Evolutionary conservation across 2,329 filamentous ascomycete genomes (phyloP).

Genomic region (Epichloe brachyelytri): DNA sequence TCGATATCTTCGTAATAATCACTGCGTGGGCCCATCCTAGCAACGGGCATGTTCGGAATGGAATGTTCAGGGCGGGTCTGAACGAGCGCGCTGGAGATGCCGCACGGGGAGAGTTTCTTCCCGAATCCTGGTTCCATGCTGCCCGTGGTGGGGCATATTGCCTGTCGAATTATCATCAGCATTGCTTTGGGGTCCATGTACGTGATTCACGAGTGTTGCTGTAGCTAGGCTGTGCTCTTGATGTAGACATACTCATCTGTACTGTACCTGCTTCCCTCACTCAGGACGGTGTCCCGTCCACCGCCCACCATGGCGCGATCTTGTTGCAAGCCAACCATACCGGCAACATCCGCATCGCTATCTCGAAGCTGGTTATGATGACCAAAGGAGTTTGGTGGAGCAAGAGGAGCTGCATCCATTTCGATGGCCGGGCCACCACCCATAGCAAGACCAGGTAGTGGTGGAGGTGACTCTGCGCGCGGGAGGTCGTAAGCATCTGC

Average conservation of each 20-base stretch:
- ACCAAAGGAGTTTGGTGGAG: constrained; percentile 27
- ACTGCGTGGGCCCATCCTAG: constrained; percentile 18
- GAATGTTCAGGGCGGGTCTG: constrained; percentile 22
- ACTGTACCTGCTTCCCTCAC: constrained; percentile 61
- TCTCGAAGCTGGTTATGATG: constrained; percentile 40
- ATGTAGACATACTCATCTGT: constrained; percentile 47
- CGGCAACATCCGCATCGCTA: constrained; percentile 58
- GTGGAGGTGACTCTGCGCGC: constrained; percentile 52
- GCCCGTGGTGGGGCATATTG: constrained; percentile 43
- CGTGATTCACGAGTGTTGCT: no score
- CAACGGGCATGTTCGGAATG: constrained; percentile 21
- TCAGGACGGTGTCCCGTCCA: constrained; percentile 39
- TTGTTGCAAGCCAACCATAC: constrained; percentile 62
- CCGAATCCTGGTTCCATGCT: constrained; percentile 38
- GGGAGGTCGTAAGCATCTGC: constrained; percentile 36
- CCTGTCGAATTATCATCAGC: constrained; percentile 14
- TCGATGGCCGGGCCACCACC: constrained; percentile 56
- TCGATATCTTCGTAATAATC: constrained; percentile 91
- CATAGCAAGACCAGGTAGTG: constrained; percentile 35
- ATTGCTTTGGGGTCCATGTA: not conserved
- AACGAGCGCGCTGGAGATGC: constrained; percentile 31
- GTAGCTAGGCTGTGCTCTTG: not conserved
- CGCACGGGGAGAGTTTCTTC: constrained; percentile 30
- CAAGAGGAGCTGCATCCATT: constrained; percentile 57
- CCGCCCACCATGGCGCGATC: constrained; percentile 16